Base-by-base conservation (phyloP, 2,329 filamentous ascomycete genomes). In the Endocalyx cinctus region DNA sequence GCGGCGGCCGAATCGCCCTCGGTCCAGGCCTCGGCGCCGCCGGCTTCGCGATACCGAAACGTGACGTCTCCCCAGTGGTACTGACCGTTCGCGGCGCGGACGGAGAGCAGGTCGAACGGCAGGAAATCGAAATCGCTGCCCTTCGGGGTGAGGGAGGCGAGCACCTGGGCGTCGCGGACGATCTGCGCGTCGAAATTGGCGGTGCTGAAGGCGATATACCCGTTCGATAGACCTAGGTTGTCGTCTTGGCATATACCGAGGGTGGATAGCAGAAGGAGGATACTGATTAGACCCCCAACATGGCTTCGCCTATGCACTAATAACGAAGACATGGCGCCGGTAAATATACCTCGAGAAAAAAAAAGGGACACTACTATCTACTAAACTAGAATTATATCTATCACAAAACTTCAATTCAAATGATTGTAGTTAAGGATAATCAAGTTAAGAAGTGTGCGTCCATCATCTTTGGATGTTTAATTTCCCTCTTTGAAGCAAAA, bases 1-100 rank as follows among this genome's bases (percentile, higher is more conserved):
- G 56, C 45, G 2, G 54, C 44, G 1, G 72, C 63, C 4, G 72
- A 70, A 42, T 76, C 64, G 10, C 61, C 63, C 10, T 58, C 53
- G 3, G 55, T 62, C 74, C 75, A 79, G 3, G 43, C 20, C 8
- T 23, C 31, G 1, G 41, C 51, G 10, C 37, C 34, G 5, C 58
- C 60, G 2, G 50, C 50, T 3, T 54, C 42, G n/a, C 72, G 70
- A 46, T 74, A 79, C 10, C 72, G 66, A 27, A 72, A 63, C 0
- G 71, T 77, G 25, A 79, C 57, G 29, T 79, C 75, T 4, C 75
- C 75, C 45, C 70, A 69, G 47, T 79, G 75, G 39, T 79, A 77
- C 39, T 76, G 68, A 4, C 67, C 67, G 37, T 75, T 67, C 10
- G 60, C 59, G 10, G 69, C 63, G 6, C 74, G 62, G 12, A 57